These are phyloP conservation scores for Purpureocillium lavendulum DNA, from an alignment of 2,329 filamentous ascomycete genomes.

Conservation along the genomic window DNA sequence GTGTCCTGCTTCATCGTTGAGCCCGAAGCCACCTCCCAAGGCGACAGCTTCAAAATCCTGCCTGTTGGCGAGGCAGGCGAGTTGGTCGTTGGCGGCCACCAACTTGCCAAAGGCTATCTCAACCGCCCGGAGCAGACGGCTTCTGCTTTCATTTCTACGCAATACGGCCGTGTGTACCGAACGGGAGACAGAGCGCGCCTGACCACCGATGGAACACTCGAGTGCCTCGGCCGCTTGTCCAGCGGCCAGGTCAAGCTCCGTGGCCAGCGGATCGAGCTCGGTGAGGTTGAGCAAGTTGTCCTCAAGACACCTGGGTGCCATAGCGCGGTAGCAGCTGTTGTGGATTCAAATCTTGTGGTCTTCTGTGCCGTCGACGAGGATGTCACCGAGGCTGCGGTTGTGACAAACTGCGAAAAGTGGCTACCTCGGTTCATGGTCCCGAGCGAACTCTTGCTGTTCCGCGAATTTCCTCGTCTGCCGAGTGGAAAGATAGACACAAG, in stretches of 20 bases:
- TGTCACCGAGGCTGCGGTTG: constrained; percentile 32
- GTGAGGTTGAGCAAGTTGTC: constrained; percentile 66
- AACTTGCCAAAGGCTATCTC: constrained; percentile 73
- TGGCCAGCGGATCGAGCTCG: constrained; percentile 74
- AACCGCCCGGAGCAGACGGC: constrained; percentile 71
- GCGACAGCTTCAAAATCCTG: constrained; percentile 40
- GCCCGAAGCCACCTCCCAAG: constrained; percentile 21
- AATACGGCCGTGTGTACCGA: constrained; percentile 66
- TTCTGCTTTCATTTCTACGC: constrained; percentile 59
- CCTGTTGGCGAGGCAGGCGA: constrained; percentile 65
- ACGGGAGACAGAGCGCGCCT: constrained; percentile 79
- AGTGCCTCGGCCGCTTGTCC: constrained; percentile 73
- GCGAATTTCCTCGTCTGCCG: constrained; percentile 62
- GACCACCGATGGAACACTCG: constrained; percentile 58
- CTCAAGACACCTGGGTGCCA: constrained; percentile 54
- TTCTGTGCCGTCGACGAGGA: constrained; percentile 55
- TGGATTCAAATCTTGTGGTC: constrained; percentile 60
- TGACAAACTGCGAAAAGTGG: constrained; percentile 60
- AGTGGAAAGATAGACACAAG: constrained; percentile 80
- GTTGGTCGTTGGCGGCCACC: constrained; percentile 70
- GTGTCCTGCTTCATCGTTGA: constrained; percentile 69
- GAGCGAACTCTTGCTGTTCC: constrained; percentile 56
- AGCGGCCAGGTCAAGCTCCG: constrained; percentile 80
- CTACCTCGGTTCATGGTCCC: constrained; percentile 80
- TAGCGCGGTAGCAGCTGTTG: constrained; percentile 57